Evolutionary conservation across 768 basidiomycete species (phyloP).

Genomic region (Kwoniella mangroviensis): DNA sequence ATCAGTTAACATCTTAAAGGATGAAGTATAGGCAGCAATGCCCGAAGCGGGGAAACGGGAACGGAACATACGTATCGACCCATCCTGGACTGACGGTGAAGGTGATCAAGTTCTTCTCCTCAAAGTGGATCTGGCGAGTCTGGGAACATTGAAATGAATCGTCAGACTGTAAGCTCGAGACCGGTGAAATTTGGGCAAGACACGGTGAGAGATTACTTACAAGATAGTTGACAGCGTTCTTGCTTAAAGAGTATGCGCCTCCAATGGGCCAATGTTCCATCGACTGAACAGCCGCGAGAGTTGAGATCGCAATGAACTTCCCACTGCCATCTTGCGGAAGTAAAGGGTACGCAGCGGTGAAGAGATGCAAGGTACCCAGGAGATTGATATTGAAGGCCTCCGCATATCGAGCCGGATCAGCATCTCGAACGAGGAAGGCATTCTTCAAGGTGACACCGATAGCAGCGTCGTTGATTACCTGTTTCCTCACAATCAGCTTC

Average conservation of each 20-base stretch:
- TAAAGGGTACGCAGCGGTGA: neutral
- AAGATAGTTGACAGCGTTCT: neutral
- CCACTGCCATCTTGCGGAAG: neutral
- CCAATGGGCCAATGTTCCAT: neutral
- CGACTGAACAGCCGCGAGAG: neutral
- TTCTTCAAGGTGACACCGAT: conserved; percentile 1
- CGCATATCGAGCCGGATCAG: neutral
- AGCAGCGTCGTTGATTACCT: conserved; percentile 4
- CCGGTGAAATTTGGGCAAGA: too few species aligned
- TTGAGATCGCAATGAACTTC: neutral
- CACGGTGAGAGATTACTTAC: neutral
- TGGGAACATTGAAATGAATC: neutral
- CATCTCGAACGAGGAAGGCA: conserved; percentile 1
- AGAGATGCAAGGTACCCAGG: neutral
- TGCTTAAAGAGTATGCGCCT: neutral
- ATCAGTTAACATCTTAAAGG: too few species aligned
- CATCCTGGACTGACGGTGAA: conserved; percentile 1
- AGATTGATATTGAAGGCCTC: neutral
- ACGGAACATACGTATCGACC: neutral
- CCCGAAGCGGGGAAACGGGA: neutral
- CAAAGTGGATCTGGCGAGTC: neutral
- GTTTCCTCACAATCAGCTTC: neutral
- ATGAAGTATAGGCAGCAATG: too few species aligned
- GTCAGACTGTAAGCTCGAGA: neutral
- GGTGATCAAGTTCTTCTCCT: neutral